phyloP scores from a whole-genome alignment of 306 rosid species.

The Cucurbita moschata region DNA sequence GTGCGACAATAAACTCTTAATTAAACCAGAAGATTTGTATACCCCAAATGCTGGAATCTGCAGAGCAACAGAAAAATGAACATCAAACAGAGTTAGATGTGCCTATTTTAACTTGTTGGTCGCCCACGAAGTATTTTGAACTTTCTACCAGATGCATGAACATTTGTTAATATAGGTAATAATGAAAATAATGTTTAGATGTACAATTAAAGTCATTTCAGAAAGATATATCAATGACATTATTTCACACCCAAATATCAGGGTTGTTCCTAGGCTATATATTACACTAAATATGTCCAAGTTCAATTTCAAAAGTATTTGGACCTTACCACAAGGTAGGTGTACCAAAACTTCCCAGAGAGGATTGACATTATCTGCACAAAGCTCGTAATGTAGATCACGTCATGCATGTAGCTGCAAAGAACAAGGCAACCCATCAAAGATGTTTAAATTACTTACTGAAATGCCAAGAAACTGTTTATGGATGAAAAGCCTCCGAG shows the following conservation, averaged over 20 bases:
- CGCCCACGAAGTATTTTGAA: not conserved
- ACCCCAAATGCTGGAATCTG: conserved; percentile 87
- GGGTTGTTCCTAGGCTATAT: not conserved
- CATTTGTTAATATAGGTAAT: too few species aligned
- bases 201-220: not conserved
- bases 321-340: conserved; percentile 70
- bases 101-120: too few species aligned
- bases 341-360: conserved; percentile 90
- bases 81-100: not conserved
- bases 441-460: not conserved
- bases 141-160: not conserved
- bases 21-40: conserved; percentile 63
- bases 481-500: not conserved
- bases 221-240: not conserved
- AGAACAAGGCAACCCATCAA: not conserved
- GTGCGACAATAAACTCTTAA: conserved; percentile 50
- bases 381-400: conserved; percentile 55
- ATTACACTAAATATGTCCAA: not conserved
- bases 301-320: not conserved
- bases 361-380: conserved; percentile 83
- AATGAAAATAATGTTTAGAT: not conserved
- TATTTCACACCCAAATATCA: not conserved
- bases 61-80: conserved; percentile 8
- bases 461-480: not conserved
- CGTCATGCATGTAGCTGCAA: conserved; percentile 43